Base-by-base conservation (phyloP, 179 eudicot genomes). In the Camellia oleifera region DNA sequence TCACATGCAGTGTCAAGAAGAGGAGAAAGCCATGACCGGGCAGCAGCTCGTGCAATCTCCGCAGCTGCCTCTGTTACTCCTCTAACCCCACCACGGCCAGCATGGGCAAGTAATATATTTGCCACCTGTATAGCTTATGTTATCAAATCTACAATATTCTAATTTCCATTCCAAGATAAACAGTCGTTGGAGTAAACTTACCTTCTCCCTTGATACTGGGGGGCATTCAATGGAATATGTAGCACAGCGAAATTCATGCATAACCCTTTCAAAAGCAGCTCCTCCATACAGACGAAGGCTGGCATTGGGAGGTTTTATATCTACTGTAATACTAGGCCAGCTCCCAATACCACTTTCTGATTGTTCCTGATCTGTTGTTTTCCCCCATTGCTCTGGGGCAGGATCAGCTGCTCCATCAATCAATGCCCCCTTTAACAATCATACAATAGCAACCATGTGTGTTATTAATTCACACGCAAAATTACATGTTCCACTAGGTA, bases 331-430 rank as follows among this genome's bases (percentile, higher is more conserved):
- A 82, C 99, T 95, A 63, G 99, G 98, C 99, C 99, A 97, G 83
- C 93, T 89, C 56, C 99, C 99, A 85, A 91, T 87, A 45, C 95
- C 97, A 91, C 97, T 94, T 82, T 94, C 95, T 79, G 86, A 84
- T 77, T 88, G 84, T 84, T 94, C 99, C 81, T 97, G 97, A 54
- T 91, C 91, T 69, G 98, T 91, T 84, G 99, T 92, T 88, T 88
- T 97, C 13, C 97, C 99, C 97, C 98, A 94, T 84, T 94, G 97
- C 83, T 94, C 97, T 61, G 99, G 99, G 71, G 93, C 86, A 46
- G 98, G 99, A 84, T 97, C 97, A 45, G 97, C 98, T 77, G 99
- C 97, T 83, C 99, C 99, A 78, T 92, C 95, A 74, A 97, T 92
- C 85, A 97, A 83, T 75, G 92, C 88, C 77, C 88, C 99, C 99